Evolutionary conservation across 2,329 filamentous ascomycete genomes (phyloP).

Genomic region (Talaromyces sp.): DNA sequence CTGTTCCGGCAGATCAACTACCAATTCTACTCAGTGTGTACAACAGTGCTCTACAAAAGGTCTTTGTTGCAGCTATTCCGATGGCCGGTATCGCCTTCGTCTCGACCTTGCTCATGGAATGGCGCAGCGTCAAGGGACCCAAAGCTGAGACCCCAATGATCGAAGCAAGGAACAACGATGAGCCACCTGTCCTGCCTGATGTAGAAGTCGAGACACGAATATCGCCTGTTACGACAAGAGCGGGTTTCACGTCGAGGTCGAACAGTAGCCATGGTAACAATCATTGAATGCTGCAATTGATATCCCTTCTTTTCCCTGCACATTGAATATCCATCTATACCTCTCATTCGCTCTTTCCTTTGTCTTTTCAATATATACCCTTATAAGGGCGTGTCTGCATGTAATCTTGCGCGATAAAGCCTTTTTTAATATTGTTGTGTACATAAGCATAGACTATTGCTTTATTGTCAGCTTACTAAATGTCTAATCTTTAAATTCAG

Average conservation of each 20-base stretch:
- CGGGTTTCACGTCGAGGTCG: background rate
- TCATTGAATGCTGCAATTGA: background rate
- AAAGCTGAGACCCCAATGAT: background rate
- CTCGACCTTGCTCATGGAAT: slow-evolving; percentile 17
- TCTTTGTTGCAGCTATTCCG: slow-evolving; percentile 16
- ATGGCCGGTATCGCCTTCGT: slow-evolving; percentile 16
- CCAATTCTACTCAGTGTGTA: slow-evolving; percentile 16
- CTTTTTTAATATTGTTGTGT: background rate
- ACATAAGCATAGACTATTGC: background rate
- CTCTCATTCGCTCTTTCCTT: background rate
- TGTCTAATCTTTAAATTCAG: background rate
- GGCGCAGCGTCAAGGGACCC: slow-evolving; percentile 14
- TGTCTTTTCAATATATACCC: background rate
- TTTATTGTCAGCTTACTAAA: background rate
- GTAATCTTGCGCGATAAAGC: background rate
- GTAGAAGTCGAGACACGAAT: slow-evolving; percentile 17
- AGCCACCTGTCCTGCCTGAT: slow-evolving; percentile 9
- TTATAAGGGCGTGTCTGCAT: slow-evolving; percentile 1
- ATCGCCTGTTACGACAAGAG: slow-evolving; percentile 15
- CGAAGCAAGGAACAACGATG: background rate
- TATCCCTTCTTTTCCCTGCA: background rate
- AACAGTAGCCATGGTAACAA: background rate
- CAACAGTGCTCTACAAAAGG: slow-evolving; percentile 17
- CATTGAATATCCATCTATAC: background rate
- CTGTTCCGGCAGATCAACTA: slow-evolving; percentile 10